Conservation (phyloP, 2,329 filamentous ascomycete genomes). For the Fusarium nurragi region DNA sequence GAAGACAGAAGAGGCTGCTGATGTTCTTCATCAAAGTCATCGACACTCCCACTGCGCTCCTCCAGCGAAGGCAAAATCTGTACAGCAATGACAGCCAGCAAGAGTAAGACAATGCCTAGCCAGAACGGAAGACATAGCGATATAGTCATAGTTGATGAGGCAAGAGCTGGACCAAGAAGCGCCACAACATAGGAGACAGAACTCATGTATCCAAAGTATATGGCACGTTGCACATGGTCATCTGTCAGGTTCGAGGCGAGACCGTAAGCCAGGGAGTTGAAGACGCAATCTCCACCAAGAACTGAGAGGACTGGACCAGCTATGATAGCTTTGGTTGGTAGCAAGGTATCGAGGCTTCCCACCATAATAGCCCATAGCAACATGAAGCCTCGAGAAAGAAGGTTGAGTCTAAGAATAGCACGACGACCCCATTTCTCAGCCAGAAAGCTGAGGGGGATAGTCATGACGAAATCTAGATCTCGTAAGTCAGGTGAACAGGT, state of each 20-base stretch:
- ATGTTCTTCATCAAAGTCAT: constrained; percentile 45
- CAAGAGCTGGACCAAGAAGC: constrained; percentile 57
- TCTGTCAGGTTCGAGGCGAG: constrained; percentile 57
- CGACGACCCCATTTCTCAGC: constrained; percentile 56
- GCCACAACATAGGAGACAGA: constrained; percentile 59
- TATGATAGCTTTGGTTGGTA: constrained; percentile 49
- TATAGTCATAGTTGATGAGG: constrained; percentile 57
- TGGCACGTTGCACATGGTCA: constrained; percentile 57
- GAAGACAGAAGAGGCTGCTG: constrained; percentile 53
- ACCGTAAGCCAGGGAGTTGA: constrained; percentile 60
- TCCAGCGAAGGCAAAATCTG: constrained; percentile 18
- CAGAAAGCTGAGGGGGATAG: constrained; percentile 58
- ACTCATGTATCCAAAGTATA: constrained; percentile 62
- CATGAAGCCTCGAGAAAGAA: constrained; percentile 49
- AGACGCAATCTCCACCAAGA: constrained; percentile 61
- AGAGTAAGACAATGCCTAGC: constrained; percentile 29
- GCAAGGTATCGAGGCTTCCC: constrained; percentile 25
- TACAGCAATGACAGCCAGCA: constrained; percentile 29
- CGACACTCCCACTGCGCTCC: no score
- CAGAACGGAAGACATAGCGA: constrained; percentile 56
- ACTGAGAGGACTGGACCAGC: constrained; percentile 55
- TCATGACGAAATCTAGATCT: constrained; percentile 57
- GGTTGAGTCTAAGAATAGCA: constrained; percentile 55
- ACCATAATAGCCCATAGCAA: constrained; percentile 40
- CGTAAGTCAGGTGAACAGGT: not conserved